Evolutionary conservation across 441 rosid genomes (phyloP).

Genomic region (Erysimum cheiri): DNA sequence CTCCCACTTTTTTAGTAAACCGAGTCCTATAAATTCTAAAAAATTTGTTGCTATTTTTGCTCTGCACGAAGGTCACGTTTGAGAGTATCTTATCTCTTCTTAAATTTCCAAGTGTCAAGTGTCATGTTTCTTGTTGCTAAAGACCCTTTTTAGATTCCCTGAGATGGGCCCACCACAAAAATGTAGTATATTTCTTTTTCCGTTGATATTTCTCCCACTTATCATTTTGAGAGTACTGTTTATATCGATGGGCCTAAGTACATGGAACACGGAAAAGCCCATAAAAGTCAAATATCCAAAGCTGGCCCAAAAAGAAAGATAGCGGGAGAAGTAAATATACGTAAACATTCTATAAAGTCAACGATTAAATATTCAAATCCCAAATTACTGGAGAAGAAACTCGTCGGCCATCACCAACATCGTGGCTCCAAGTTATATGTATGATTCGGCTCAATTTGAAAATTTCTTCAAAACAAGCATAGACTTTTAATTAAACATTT

Average conservation of each 20-base stretch:
- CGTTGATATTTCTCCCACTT: neutral
- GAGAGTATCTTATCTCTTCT: slow-evolving; percentile 24
- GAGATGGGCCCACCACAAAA: slow-evolving; percentile 10
- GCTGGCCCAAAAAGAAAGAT: slow-evolving; percentile 23
- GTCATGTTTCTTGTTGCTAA: slow-evolving; percentile 33
- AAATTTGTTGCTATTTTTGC: neutral
- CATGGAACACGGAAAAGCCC: neutral
- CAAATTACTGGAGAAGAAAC: slow-evolving; percentile 26
- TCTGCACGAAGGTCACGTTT: slow-evolving; percentile 34
- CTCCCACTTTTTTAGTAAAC: no score
- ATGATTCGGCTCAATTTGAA: slow-evolving; percentile 18
- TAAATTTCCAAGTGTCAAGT: slow-evolving; percentile 22
- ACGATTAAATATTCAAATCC: slow-evolving; percentile 17
- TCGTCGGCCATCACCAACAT: slow-evolving; percentile 36
- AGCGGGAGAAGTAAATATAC: slow-evolving; percentile 1
- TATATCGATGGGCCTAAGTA: slow-evolving; percentile 3
- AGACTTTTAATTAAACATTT: neutral
- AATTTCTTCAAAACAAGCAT: neutral
- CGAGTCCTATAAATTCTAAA: neutral
- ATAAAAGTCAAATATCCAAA: neutral
- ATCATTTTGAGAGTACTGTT: neutral
- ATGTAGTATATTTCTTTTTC: neutral
- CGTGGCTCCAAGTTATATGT: slow-evolving; percentile 40
- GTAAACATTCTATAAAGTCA: slow-evolving; percentile 19
- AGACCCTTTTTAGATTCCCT: slow-evolving; percentile 11